These are phyloP conservation scores for Corylus avellana DNA, from an alignment of 306 rosid genomes.

Conservation along the genomic window DNA sequence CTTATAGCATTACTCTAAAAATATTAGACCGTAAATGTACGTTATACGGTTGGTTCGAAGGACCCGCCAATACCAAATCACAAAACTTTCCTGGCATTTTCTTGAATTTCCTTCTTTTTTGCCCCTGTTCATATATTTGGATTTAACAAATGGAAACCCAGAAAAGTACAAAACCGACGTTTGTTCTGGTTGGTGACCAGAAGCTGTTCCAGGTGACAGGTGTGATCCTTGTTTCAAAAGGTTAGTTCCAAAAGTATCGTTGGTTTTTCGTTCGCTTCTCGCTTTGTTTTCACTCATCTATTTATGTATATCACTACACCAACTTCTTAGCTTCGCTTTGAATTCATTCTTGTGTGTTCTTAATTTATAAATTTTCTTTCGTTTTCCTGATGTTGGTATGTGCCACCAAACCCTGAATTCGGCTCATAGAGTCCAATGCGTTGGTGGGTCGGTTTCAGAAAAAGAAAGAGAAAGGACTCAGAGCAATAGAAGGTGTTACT, in stretches of 20 bases:
- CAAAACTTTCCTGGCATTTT: not conserved
- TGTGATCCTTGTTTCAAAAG: conserved; percentile 53
- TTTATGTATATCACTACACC: conserved; percentile 41
- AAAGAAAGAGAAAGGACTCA: conserved; percentile 19
- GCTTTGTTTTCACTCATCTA: conserved; percentile 68
- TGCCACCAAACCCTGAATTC: conserved; percentile 44
- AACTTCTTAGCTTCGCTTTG: conserved; percentile 70
- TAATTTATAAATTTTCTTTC: conserved; percentile 4
- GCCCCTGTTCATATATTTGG: conserved; percentile 18
- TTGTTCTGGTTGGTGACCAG: conserved; percentile 59
- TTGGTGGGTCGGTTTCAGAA: conserved; percentile 44
- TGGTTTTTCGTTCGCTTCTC: conserved; percentile 50
- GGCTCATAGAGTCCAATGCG: conserved; percentile 28
- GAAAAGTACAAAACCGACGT: conserved; percentile 29
- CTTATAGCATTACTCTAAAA: too few relatives aligned
- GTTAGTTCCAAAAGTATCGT: conserved; percentile 38
- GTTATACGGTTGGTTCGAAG: conserved; percentile 11
- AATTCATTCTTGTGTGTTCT: conserved; percentile 44
- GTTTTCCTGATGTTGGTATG: not conserved
- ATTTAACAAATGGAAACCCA: conserved; percentile 40
- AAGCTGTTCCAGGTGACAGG: conserved; percentile 30
- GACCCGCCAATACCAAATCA: conserved; percentile 15
- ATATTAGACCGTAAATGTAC: too few relatives aligned
- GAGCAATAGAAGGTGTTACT: conserved; percentile 20
- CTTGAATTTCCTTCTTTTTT: conserved; percentile 1